phyloP scores from a whole-genome alignment of 1,139 yeast genomes.

The Geotrichum australiense region DNA sequence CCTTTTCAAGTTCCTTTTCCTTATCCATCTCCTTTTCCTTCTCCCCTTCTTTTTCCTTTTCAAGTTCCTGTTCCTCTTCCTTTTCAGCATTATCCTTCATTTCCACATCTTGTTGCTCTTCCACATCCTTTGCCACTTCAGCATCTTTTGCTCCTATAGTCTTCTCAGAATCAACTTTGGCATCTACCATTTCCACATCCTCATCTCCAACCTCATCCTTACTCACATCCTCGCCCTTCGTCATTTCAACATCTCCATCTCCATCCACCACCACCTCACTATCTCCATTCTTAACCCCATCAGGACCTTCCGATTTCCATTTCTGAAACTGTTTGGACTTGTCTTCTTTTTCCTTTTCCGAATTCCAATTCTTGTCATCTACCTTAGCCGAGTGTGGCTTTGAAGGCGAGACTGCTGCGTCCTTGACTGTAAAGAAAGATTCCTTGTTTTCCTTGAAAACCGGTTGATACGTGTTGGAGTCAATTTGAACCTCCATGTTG shows the following conservation, averaged over 20 bases:
- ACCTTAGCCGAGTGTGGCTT: constrained; percentile 24
- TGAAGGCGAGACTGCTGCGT: constrained; percentile 17
- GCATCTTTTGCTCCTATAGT: neutral
- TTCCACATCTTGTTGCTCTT: neutral
- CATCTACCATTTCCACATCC: neutral
- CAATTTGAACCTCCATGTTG: constrained; percentile 69
- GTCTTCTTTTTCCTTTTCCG: constrained; percentile 28
- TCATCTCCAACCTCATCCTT: neutral
- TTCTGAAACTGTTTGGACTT: constrained; percentile 25
- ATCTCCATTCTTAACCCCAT: neutral
- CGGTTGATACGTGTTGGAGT: constrained; percentile 71
- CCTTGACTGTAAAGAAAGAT: constrained; percentile 57
- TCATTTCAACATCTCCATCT: neutral
- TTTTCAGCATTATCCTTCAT: neutral
- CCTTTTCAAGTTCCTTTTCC: neutral
- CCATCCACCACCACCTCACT: neutral
- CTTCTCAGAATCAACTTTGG: neutral
- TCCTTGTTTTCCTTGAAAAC: constrained; percentile 76
- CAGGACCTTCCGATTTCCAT: constrained; percentile 9
- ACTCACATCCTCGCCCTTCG: neutral
- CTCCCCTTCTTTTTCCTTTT: neutral
- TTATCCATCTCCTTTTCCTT: neutral
- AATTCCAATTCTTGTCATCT: constrained; percentile 36
- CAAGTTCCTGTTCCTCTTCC: neutral
- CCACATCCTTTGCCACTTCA: neutral